Conservation (phyloP, 164 flowering plant species). For the Pachysandra terminalis region DNA sequence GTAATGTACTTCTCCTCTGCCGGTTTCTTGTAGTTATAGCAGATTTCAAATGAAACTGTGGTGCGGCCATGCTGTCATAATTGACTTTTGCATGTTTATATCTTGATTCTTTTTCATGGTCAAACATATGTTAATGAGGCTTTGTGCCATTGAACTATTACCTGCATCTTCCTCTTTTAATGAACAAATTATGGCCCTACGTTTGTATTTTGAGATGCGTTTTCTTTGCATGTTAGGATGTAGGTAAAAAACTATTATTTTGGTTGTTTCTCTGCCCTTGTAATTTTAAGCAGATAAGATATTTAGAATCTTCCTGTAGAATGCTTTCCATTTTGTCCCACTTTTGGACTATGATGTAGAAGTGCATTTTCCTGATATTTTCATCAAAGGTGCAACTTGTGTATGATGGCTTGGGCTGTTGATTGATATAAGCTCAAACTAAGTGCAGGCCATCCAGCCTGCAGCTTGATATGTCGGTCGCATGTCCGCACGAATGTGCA, state of each 20-base stretch:
- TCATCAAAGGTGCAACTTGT: too few species aligned
- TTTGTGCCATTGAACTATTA: neutral
- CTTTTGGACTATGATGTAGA: too few species aligned
- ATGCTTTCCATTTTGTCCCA: too few species aligned
- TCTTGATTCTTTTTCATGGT: neutral
- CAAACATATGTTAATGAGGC: neutral
- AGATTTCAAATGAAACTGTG: neutral
- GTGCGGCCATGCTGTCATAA: neutral
- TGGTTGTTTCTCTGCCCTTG: neutral
- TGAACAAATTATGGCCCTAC: constrained; percentile 4
- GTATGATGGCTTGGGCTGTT: too few species aligned
- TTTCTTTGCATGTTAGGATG: neutral
- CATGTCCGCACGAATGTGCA: too few species aligned
- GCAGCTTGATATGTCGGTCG: too few species aligned
- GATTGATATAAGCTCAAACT: too few species aligned
- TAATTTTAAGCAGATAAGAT: neutral
- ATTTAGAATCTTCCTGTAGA: neutral
- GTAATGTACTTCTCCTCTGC: constrained; percentile 23
- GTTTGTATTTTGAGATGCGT: neutral
- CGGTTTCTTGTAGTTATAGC: neutral
- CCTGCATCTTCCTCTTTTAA: neutral
- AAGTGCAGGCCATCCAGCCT: too few species aligned
- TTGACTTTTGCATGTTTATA: neutral
- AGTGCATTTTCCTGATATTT: too few species aligned
- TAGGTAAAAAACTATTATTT: neutral